A percentile compares a stretch with the other conserved stretches of the same genome.
Conservation (phyloP, 2,329 filamentous ascomycete species). For the Annulohypoxylon truncatum region DNA sequence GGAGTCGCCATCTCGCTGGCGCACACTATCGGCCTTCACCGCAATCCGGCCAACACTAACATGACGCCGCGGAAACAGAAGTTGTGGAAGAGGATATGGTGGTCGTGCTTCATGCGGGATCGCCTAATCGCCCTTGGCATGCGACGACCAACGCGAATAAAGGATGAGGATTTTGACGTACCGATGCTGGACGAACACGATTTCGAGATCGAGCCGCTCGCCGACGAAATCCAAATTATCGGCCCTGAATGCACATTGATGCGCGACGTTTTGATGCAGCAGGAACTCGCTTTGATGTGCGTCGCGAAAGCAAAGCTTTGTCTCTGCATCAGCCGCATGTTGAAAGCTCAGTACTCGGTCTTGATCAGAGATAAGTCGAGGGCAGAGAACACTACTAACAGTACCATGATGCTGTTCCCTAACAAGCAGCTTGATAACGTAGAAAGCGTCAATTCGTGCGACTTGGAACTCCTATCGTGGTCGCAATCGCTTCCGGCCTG, state of each 20-base stretch:
- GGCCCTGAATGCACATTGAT: slow-evolving; percentile 76
- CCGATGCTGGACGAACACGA: slow-evolving; percentile 87
- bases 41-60: slow-evolving; percentile 80
- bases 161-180: slow-evolving; percentile 92
- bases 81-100: slow-evolving; percentile 96
- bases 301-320: slow-evolving; percentile 92
- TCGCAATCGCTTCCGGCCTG: slow-evolving; percentile 75
- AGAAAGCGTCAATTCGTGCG: slow-evolving; percentile 81
- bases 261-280: slow-evolving; percentile 78
- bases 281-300: slow-evolving; percentile 85
- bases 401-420: slow-evolving; percentile 88
- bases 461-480: slow-evolving; percentile 84
- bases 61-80: slow-evolving; percentile 80
- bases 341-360: slow-evolving; percentile 92
- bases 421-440: slow-evolving; percentile 88
- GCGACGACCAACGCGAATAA: slow-evolving; percentile 91
- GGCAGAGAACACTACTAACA: slow-evolving; percentile 79
- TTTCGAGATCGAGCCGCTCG: slow-evolving; percentile 79
- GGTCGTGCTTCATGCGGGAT: slow-evolving; percentile 96
- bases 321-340: slow-evolving; percentile 87
- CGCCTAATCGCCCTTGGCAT: slow-evolving; percentile 92
- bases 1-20: slow-evolving; percentile 92
- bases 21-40: slow-evolving; percentile 92
- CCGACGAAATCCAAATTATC: slow-evolving; percentile 75
- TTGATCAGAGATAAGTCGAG: slow-evolving; percentile 85